Conservation (phyloP, 2,329 filamentous ascomycete genomes). For the Phaeosphaeria sp. region DNA sequence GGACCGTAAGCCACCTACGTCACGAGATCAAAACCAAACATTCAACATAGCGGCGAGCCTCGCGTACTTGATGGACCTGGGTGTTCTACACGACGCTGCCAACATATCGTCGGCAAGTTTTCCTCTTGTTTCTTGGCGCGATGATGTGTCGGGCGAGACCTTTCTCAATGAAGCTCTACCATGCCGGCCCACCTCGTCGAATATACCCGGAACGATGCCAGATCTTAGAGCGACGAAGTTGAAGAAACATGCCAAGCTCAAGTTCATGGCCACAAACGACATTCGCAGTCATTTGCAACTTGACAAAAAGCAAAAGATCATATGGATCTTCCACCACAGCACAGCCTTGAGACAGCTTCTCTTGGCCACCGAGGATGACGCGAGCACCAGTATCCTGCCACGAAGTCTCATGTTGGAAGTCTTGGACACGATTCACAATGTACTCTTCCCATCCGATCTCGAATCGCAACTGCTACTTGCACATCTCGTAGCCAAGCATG, state of each 20-base stretch:
- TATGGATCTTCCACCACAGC: conserved; percentile 14
- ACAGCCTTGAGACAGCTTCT: conserved; percentile 15
- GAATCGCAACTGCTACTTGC: conserved; percentile 15
- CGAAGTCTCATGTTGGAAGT: conserved; percentile 11
- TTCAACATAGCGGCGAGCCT: conserved; percentile 5
- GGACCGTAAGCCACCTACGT: neutral
- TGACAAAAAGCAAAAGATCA: neutral
- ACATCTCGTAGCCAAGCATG: conserved; percentile 5
- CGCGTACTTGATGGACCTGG: conserved; percentile 1
- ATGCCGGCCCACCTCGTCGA: no score
- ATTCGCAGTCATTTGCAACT: conserved; percentile 9
- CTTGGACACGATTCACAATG: conserved; percentile 14
- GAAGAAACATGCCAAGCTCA: neutral
- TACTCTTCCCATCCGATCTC: conserved; percentile 13
- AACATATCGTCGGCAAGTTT: neutral
- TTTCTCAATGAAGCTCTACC: neutral
- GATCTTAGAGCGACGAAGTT: neutral
- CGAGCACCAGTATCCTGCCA: conserved; percentile 3
- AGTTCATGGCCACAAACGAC: conserved; percentile 4
- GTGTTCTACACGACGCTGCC: conserved; percentile 1
- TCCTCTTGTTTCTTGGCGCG: neutral
- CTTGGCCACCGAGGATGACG: neutral
- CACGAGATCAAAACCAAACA: neutral
- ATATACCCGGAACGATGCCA: neutral
- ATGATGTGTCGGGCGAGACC: neutral